A percentile compares a stretch with the other conserved stretches of the same genome.
phyloP scores from a whole-genome alignment of 352 stramenopile species.

The Phytophthora cactorum region DNA sequence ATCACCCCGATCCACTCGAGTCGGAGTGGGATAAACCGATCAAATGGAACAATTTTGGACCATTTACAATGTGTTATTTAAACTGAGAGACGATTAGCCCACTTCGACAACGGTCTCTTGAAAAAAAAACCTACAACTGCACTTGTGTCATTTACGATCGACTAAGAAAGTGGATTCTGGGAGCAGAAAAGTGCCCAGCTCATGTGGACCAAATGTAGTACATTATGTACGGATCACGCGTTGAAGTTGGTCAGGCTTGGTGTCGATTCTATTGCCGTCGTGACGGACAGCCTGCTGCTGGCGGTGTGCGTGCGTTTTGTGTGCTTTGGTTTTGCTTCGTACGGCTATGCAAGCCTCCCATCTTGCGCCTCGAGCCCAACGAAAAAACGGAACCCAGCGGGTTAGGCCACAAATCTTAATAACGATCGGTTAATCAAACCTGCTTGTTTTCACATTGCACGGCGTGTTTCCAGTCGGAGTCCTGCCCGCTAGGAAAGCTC shows the following conservation, averaged over 20 bases:
- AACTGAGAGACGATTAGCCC: background rate
- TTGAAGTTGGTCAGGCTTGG: constrained; percentile 19
- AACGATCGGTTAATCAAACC: constrained; percentile 9
- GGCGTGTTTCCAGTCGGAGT: background rate
- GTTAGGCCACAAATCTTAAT: constrained; percentile 26
- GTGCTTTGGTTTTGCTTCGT: constrained; percentile 1
- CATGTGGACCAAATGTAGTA: constrained; percentile 23
- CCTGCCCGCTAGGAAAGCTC: background rate
- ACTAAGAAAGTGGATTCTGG: constrained; percentile 19
- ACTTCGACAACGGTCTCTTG: background rate
- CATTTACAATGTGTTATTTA: background rate
- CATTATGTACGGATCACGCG: constrained; percentile 13
- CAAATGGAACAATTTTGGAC: no score
- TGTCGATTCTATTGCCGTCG: constrained; percentile 19
- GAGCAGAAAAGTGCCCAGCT: constrained; percentile 14
- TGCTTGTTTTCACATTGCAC: constrained; percentile 6
- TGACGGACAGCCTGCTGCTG: background rate
- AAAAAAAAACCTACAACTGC: background rate
- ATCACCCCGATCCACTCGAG: constrained; percentile 7
- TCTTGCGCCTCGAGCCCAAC: constrained; percentile 8
- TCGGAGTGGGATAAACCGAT: background rate
- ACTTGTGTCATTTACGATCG: constrained; percentile 19
- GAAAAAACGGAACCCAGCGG: constrained; percentile 22
- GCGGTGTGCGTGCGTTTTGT: constrained; percentile 4
- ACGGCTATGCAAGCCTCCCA: constrained; percentile 23